Evolutionary conservation across 2,329 filamentous ascomycete genomes (phyloP), one percentile per base, ranked within the genome.

Genomic region (Fonsecaea pugnacius): DNA sequence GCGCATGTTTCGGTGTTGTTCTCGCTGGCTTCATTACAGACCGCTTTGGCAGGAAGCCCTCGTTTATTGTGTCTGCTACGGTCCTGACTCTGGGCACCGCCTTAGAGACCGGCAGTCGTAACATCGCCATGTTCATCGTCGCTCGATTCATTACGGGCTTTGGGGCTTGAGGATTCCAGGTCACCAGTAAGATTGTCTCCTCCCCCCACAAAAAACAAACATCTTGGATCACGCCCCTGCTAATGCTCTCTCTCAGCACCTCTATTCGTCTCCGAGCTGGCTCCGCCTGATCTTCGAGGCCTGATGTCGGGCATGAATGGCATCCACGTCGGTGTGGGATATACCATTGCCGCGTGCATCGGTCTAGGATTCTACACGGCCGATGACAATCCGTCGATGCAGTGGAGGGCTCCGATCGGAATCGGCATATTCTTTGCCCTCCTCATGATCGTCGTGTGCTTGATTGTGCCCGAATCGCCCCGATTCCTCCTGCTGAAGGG

Each of bases 1-100:
- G 64, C 38, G 64, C 50, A 3, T 51, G 46, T 3, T 52, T 66
- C 56, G 63, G 63, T 36, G 61, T 64, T 10, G 63, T 64, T 21
- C 30, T 64, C 16, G 55, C 56, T 5, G 60, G 64, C 21, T 66
- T 50, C 36, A 57, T 71, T 2, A 76, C 79, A 4, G 78, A 81
- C 62, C 72, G 72, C 66, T 85, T 76, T 70, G 88, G 87, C n/a
- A 82, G 88, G 60, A 83, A 83, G 53, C 70, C 68, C 14, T 80
- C 81, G 24, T 78, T 91, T 30, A 35, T 52, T 21, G 56, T 40
- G 12, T 66, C 60, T 30, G 18, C 35, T 3, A 18, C 63, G 2
- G 27, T 66, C 32, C 40, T 51, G 9, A 27, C 63, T 4, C 32
- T 66, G 2, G 64, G 64, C 2, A 51, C 56, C 0, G 64, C 36